Evolutionary conservation across 129 eudicot species (phyloP), one percentile per base, ranked within the genome.

Genomic region (Ambrosia artemisiifolia): DNA sequence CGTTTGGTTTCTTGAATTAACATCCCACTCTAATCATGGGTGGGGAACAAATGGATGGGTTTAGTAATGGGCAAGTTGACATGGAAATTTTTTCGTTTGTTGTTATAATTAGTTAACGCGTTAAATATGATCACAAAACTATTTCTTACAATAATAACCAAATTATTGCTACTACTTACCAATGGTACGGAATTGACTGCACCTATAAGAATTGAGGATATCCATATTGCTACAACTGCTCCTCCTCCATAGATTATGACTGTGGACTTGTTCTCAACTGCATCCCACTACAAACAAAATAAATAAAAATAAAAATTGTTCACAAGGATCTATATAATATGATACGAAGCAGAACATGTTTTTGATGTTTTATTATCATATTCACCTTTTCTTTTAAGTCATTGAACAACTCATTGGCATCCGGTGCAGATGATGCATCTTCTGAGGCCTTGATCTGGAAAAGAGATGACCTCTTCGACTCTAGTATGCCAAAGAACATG

Each of bases 221-320:
- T 74, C 99, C 99, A 95, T 76, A 95, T 65, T 59, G 86, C 94
- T 16, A 95, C 88, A 17, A 95, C 50, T 38, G 91, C 96, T 53
- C 99, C 99, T 84, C 99, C 99, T 69, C 99, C 99, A 75, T 95
- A 93, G 71, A 85, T 36, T 61, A 90, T 63, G 10, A 95, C 97
- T 6, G 97, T 95, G 2, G 97, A 82, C 84, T 95, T 95, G 89
- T 95, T 86, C 76, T 95, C 99, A 85, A 95, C 80, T 65, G 87
- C 89, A 79, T 95, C 99, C 99, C 99, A 95, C 96, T 94, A 34
- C 42, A 59, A 16, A 40, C 55, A 54, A 69, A 35, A 81, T 18
- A 11, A 7, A 13, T 49, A 10, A 14, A 7, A 13, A 38, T 1
- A 63, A 33, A 46, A 19, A 19, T 12, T 30, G 7, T 46, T 67